phyloP scores from a whole-genome alignment of 805 yeast species.

The Priceomyces melissophilus region DNA sequence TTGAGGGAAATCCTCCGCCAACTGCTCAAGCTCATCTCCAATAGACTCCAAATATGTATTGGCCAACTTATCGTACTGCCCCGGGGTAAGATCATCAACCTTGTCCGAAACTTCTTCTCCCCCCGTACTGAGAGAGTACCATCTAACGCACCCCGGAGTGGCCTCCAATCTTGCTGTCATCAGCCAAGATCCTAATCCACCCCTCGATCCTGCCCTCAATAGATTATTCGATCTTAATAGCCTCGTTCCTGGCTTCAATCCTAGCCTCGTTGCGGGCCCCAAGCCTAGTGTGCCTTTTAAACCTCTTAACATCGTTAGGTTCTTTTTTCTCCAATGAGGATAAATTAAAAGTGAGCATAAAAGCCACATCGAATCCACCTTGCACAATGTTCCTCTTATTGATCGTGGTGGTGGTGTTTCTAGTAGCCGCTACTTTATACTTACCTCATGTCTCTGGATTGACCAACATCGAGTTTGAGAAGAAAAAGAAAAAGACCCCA shows the following conservation, averaged over 20 bases:
- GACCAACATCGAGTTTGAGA: conserved; percentile 38
- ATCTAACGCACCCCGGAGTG: no score
- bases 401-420: conserved; percentile 38
- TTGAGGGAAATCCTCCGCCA: conserved; percentile 60
- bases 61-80: conserved; percentile 62
- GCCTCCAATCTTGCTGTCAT: no score
- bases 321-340: no score
- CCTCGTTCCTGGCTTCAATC: no score
- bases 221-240: no score
- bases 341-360: neutral
- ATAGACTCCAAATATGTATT: conserved; percentile 68
- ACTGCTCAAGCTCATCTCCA: conserved; percentile 61
- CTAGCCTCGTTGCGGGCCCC: no score
- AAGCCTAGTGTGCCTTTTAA: no score
- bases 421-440: conserved; percentile 36
- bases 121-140: conserved; percentile 33
- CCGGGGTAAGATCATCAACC: conserved; percentile 44
- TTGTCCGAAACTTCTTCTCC: conserved; percentile 54
- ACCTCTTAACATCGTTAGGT: no score
- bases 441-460: conserved; percentile 53
- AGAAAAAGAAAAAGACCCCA: conserved; percentile 7
- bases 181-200: no score
- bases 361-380: neutral
- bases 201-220: no score
- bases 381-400: conserved; percentile 33